A percentile compares a stretch with the other conserved stretches of the same genome.
Conservation (phyloP, 2,329 filamentous ascomycete genomes). For the Sporothrix euskadiensis region DNA sequence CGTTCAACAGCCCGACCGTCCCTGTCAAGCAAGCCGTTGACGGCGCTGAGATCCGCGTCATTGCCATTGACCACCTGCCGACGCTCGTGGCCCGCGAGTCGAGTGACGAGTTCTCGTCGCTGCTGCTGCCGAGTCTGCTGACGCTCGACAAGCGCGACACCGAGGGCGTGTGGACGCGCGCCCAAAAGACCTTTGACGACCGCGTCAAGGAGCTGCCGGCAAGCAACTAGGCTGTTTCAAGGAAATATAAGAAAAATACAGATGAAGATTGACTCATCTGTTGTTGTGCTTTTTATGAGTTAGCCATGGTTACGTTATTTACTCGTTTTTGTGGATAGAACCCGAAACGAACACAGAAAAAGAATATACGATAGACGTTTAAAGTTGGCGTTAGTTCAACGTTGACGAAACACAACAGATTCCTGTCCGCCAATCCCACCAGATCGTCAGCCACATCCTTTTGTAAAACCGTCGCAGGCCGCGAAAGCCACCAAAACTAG, state of each 20-base stretch:
- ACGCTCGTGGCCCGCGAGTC: slow-evolving; percentile 83
- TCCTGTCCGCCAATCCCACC: not conserved
- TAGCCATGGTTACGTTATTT: not conserved
- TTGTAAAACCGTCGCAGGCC: not conserved
- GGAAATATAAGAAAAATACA: not conserved
- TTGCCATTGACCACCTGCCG: slow-evolving; percentile 84
- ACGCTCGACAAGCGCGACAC: slow-evolving; percentile 73
- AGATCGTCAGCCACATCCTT: not conserved
- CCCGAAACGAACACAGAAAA: not conserved
- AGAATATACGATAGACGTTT: not conserved
- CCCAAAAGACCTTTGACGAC: slow-evolving; percentile 79
- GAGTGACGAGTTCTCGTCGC: slow-evolving; percentile 76
- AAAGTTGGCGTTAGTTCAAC: not conserved
- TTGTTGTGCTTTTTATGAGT: not conserved
- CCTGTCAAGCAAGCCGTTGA: slow-evolving; percentile 53
- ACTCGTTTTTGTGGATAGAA: not conserved
- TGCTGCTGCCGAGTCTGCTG: slow-evolving; percentile 74
- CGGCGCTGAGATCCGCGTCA: slow-evolving; percentile 69
- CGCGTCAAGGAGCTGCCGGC: slow-evolving; percentile 58
- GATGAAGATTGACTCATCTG: not conserved
- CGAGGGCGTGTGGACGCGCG: slow-evolving; percentile 78
- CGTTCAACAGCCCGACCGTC: slow-evolving; percentile 85
- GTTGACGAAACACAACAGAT: not conserved
- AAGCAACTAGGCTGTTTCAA: not conserved
- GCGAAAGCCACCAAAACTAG: not conserved